Percentiles rank a stretch among this genome's conserved stretches.
phyloP scores from a whole-genome alignment of 2,329 filamentous ascomycete genomes.

The Hirsutella minnesotensis region DNA sequence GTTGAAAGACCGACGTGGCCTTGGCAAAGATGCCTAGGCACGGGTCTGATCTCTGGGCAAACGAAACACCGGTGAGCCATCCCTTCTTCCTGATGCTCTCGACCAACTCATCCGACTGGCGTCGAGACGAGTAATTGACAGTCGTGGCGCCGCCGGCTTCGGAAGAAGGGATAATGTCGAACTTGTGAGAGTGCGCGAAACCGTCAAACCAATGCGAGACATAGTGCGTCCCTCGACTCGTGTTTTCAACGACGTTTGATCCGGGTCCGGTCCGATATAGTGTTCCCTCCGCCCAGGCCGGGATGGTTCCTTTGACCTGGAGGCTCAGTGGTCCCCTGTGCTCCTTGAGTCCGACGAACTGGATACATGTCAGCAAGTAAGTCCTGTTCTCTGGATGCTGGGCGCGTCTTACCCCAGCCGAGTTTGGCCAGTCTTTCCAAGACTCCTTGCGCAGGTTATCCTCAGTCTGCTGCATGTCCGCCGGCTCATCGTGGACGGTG shows the following conservation, averaged over 20 bases:
- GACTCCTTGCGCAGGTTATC: background rate
- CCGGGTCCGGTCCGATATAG: slow-evolving; percentile 68
- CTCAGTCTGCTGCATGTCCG: too few relatives aligned
- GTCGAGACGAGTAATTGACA: slow-evolving; percentile 61
- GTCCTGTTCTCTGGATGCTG: background rate
- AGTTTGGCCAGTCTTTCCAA: background rate
- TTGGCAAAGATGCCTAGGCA: slow-evolving; percentile 66
- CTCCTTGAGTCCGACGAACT: slow-evolving; percentile 62
- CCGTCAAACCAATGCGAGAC: slow-evolving; percentile 76
- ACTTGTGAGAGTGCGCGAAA: slow-evolving; percentile 58
- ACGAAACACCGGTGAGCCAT: slow-evolving; percentile 44
- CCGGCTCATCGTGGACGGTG: too few relatives aligned
- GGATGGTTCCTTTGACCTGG: slow-evolving; percentile 52
- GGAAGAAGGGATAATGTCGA: slow-evolving; percentile 46
- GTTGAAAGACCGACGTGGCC: slow-evolving; percentile 47
- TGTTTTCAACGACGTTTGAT: slow-evolving; percentile 45
- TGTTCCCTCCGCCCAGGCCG: slow-evolving; percentile 56
- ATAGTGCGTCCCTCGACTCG: slow-evolving; percentile 44
- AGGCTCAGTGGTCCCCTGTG: slow-evolving; percentile 54
- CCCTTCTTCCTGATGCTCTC: slow-evolving; percentile 50
- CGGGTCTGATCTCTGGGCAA: slow-evolving; percentile 61
- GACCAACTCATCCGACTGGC: slow-evolving; percentile 52
- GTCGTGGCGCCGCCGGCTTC: slow-evolving; percentile 13
- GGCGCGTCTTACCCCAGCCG: background rate
- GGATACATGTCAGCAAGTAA: background rate